Percentiles rank a stretch among this genome's conserved stretches.
Evolutionary conservation across 1,139 yeast genomes (phyloP).

Genomic region (Zygosaccharomyces pseudobailii): DNA sequence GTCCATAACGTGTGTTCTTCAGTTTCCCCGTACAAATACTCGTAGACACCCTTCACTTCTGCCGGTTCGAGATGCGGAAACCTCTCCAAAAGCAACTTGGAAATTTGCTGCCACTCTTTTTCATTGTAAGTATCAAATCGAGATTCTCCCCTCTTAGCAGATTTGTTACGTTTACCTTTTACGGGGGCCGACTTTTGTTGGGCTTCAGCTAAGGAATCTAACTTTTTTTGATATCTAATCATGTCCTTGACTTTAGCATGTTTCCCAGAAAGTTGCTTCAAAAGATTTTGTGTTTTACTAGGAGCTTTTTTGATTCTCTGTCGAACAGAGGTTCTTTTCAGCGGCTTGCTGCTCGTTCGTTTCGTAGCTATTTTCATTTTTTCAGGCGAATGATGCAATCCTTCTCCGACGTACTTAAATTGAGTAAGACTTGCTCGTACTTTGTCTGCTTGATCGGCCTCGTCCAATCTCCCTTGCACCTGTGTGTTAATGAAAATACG

Average conservation of each 20-base stretch:
- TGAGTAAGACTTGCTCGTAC: slow-evolving; percentile 15
- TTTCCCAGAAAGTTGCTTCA: slow-evolving; percentile 30
- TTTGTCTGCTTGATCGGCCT: slow-evolving; percentile 17
- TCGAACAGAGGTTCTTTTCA: not conserved
- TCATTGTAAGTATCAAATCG: slow-evolving; percentile 26
- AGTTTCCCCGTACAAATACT: slow-evolving; percentile 22
- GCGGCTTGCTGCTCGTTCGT: slow-evolving; percentile 1
- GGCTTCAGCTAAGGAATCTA: not conserved
- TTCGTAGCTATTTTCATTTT: not conserved
- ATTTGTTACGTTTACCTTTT: not conserved
- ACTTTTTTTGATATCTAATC: slow-evolving; percentile 9
- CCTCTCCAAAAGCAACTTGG: slow-evolving; percentile 14
- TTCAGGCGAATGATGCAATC: not conserved
- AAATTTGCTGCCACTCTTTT: slow-evolving; percentile 28
- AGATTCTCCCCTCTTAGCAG: not conserved
- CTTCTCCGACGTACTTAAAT: slow-evolving; percentile 17
- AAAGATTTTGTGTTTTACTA: slow-evolving; percentile 19
- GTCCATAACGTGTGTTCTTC: slow-evolving; percentile 21
- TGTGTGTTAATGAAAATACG: slow-evolving; percentile 29
- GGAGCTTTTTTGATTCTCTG: not conserved
- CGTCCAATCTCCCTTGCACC: slow-evolving; percentile 31
- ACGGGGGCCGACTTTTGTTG: slow-evolving; percentile 1
- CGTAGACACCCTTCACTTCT: slow-evolving; percentile 22
- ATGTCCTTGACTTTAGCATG: slow-evolving; percentile 26
- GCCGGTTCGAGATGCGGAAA: slow-evolving; percentile 22